phyloP scores from a whole-genome alignment of 2,329 filamentous ascomycete species.

The Colletotrichum lindemuthianum region DNA sequence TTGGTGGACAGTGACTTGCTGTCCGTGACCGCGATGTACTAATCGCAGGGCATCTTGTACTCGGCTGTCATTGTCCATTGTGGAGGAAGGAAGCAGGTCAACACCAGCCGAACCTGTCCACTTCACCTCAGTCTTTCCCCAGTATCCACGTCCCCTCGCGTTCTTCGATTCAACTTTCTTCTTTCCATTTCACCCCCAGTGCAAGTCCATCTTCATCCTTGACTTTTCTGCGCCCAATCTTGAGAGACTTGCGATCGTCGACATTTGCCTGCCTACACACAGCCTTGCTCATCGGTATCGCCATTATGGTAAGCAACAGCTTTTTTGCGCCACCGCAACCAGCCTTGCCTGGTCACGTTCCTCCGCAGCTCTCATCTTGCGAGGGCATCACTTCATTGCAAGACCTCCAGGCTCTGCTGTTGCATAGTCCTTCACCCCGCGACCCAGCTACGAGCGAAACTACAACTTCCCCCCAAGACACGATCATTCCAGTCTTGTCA shows the following conservation, averaged over 20 bases:
- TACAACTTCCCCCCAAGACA: constrained; percentile 19
- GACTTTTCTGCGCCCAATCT: not conserved
- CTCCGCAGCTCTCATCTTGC: no score
- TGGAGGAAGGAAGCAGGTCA: constrained; percentile 1
- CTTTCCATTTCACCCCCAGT: not conserved
- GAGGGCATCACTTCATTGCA: no score
- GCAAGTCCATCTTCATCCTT: not conserved
- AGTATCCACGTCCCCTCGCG: not conserved
- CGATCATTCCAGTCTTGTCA: constrained; percentile 5
- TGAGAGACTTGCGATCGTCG: no score
- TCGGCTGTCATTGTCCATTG: not conserved
- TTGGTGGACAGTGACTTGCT: no score
- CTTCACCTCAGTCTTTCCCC: not conserved
- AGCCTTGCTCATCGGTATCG: not conserved
- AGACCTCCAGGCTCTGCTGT: not conserved
- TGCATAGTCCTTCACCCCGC: not conserved
- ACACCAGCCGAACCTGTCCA: constrained; percentile 11
- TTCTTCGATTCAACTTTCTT: constrained; percentile 11
- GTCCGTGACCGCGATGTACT: no score
- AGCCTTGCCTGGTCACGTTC: no score
- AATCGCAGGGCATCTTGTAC: no score
- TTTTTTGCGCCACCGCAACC: no score
- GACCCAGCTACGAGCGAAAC: not conserved
- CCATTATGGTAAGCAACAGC: constrained; percentile 21
- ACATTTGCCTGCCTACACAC: no score